Percentiles rank a stretch among this genome's conserved stretches.
Conservation (phyloP, 768 basidiomycete species). For the Mycena belliarum region DNA sequence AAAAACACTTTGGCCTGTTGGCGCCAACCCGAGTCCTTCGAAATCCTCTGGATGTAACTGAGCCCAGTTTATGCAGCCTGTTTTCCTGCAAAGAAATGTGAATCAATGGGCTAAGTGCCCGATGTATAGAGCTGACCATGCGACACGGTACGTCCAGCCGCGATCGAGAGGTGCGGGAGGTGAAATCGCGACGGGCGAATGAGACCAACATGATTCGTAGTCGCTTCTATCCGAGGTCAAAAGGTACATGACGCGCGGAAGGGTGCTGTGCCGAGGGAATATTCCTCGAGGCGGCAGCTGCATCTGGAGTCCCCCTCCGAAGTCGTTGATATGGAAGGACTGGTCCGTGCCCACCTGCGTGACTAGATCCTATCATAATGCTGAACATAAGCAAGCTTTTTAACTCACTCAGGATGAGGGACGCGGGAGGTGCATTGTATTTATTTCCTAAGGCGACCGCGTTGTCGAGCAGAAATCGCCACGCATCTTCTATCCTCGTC, state of each 20-base stretch:
- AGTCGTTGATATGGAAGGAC: slow-evolving; percentile 12
- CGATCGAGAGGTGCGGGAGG: slow-evolving; percentile 1
- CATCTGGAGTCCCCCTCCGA: slow-evolving; percentile 3
- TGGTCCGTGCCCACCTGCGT: slow-evolving; percentile 8
- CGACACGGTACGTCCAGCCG: slow-evolving; percentile 7
- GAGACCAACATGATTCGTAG: slow-evolving; percentile 13
- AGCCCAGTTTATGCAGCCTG: neutral
- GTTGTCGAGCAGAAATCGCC: slow-evolving; percentile 13
- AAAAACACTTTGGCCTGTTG: no score
- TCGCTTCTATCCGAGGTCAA: slow-evolving; percentile 1
- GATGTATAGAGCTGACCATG: slow-evolving; percentile 14
- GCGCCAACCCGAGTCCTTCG: no score
- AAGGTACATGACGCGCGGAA: slow-evolving; percentile 11
- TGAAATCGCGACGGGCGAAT: neutral
- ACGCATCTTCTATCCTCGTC: neutral
- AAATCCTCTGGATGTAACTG: neutral
- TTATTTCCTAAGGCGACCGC: slow-evolving; percentile 1
- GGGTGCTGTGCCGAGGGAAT: neutral
- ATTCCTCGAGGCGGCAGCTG: neutral
- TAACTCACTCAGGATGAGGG: slow-evolving; percentile 7
- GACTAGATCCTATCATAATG: neutral
- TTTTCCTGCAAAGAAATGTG: neutral
- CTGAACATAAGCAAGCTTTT: neutral
- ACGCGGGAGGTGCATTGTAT: slow-evolving; percentile 9
- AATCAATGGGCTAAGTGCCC: no score